Conservation (phyloP, 169 alveolate species). For the Nephromyces sp. region DNA sequence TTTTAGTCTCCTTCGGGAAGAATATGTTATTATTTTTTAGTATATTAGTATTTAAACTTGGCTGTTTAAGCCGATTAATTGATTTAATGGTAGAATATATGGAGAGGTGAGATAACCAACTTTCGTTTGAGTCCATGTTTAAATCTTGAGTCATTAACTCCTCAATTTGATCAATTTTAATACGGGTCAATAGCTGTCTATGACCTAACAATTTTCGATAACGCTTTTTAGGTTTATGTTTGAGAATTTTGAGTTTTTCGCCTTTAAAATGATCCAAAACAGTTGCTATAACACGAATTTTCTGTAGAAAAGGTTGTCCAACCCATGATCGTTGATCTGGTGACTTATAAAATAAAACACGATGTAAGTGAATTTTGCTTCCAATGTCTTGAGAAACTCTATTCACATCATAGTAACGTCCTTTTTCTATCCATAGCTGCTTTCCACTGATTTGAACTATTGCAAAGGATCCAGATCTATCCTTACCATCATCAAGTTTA, state of each 20-base stretch:
- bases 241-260: not conserved
- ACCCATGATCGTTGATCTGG: constrained; percentile 49
- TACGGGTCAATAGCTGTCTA: not conserved
- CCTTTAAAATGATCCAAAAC: not conserved
- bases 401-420: constrained; percentile 65
- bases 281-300: constrained; percentile 45
- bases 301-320: constrained; percentile 66
- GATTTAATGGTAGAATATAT: not conserved
- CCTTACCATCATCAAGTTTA: constrained; percentile 50
- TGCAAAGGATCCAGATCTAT: constrained; percentile 59
- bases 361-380: constrained; percentile 42
- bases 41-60: not conserved
- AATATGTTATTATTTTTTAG: not conserved
- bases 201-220: not conserved
- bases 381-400: constrained; percentile 64
- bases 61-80: not conserved
- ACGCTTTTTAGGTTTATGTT: not conserved
- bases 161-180: not conserved
- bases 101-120: not conserved
- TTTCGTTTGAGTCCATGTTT: not conserved
- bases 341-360: constrained; percentile 54
- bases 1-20: not conserved
- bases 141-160: too few relatives aligned
- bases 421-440: constrained; percentile 64
- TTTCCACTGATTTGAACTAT: constrained; percentile 59